A percentile compares a stretch with the other conserved stretches of the same genome.
Evolutionary conservation across 169 alveolate species (phyloP).

Genomic region (Eimeria tenella): DNA sequence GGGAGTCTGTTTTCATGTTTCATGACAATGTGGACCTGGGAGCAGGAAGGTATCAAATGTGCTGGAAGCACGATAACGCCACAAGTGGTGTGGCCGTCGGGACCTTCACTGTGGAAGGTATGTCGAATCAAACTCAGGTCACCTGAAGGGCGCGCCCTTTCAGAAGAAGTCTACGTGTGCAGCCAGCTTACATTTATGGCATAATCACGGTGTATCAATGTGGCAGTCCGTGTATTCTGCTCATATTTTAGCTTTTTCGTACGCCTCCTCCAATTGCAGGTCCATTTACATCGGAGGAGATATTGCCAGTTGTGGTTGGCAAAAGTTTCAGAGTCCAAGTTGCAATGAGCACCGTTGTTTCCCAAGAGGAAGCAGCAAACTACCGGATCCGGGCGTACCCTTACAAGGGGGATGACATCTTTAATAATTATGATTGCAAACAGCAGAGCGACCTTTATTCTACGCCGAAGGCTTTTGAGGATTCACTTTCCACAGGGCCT

Average conservation of each 20-base stretch:
- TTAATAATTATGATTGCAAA: conserved; percentile 20
- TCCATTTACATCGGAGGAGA: background rate
- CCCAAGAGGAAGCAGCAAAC: background rate
- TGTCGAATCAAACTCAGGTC: background rate
- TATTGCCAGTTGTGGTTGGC: conserved; percentile 42
- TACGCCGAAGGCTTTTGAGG: conserved; percentile 22
- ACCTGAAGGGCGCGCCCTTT: too few species aligned
- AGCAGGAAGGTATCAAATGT: conserved; percentile 24
- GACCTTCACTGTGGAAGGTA: conserved; percentile 23
- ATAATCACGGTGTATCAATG: too few species aligned
- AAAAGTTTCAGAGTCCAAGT: background rate
- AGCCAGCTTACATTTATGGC: too few species aligned
- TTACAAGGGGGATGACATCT: conserved; percentile 20
- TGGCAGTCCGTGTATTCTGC: too few species aligned
- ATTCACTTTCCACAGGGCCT: conserved; percentile 32
- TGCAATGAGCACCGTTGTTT: conserved; percentile 15
- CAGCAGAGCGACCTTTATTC: background rate
- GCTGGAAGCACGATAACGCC: conserved; percentile 43
- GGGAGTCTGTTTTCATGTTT: conserved; percentile 58
- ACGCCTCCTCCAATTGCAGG: conserved; percentile 12
- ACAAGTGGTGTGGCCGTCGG: conserved; percentile 48
- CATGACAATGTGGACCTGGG: conserved; percentile 19
- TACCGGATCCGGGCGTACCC: conserved; percentile 68
- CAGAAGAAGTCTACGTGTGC: too few species aligned
- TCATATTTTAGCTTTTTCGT: background rate